These are phyloP conservation scores for Chalciporus pseudorubinellus DNA, from an alignment of 768 basidiomycete species.

Conservation along the genomic window DNA sequence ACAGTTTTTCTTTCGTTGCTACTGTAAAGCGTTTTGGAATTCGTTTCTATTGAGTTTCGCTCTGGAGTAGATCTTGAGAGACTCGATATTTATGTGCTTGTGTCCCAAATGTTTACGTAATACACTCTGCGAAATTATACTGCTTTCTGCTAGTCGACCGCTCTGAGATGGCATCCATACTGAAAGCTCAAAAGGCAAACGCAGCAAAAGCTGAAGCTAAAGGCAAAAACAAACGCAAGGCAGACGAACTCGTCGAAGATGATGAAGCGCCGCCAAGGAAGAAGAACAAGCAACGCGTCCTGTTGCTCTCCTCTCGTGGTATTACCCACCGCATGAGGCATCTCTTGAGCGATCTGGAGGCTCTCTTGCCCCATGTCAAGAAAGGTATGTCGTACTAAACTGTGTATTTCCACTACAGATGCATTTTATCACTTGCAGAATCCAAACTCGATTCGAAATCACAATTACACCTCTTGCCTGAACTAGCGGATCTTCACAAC, in stretches of 20 bases:
- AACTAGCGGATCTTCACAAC: slow-evolving; percentile 94
- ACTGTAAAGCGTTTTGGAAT: not conserved
- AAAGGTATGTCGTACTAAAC: slow-evolving; percentile 63
- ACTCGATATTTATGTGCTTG: too few relatives aligned
- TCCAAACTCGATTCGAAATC: slow-evolving; percentile 97
- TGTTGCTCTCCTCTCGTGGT: slow-evolving; percentile 90
- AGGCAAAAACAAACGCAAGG: slow-evolving; percentile 59
- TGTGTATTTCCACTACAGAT: not conserved
- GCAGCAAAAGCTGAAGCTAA: slow-evolving; percentile 45
- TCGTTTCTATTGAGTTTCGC: not conserved
- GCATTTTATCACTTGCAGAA: slow-evolving; percentile 48
- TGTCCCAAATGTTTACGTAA: too few relatives aligned
- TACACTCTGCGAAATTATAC: too few relatives aligned
- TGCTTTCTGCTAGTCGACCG: too few relatives aligned
- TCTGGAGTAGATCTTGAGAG: too few relatives aligned
- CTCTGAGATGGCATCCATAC: slow-evolving; percentile 56
- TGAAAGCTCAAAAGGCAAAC: slow-evolving; percentile 61
- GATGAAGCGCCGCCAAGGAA: slow-evolving; percentile 49
- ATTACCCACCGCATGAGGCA: slow-evolving; percentile 97
- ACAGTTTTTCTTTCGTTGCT: not conserved
- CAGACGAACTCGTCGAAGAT: slow-evolving; percentile 60
- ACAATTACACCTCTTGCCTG: slow-evolving; percentile 87
- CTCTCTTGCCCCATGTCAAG: slow-evolving; percentile 89
- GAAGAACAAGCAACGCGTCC: slow-evolving; percentile 93
- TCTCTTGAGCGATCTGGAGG: slow-evolving; percentile 92